A percentile compares a stretch with the other conserved stretches of the same genome.
phyloP scores from a whole-genome alignment of 768 basidiomycete species.

The Hypholoma fasciculare region DNA sequence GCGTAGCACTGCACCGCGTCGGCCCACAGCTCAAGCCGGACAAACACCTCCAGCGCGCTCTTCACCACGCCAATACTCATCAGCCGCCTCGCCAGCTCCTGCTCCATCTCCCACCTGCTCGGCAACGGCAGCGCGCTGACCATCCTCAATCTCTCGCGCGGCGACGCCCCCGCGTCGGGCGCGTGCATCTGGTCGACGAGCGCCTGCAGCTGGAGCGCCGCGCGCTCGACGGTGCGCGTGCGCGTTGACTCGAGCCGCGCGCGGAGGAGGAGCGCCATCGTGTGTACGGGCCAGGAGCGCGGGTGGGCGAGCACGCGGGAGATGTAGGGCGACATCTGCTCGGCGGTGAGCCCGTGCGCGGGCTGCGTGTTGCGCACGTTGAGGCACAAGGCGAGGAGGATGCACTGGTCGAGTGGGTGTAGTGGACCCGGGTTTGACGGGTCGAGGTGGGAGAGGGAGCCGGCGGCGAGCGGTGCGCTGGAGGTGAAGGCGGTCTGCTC shows the following conservation, averaged over 20 bases:
- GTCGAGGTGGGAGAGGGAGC: constrained; percentile 68
- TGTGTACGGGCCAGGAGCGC: constrained; percentile 94
- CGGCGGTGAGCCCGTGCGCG: constrained; percentile 83
- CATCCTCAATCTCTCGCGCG: constrained; percentile 70
- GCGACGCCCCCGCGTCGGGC: constrained; percentile 74
- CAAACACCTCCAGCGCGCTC: constrained; percentile 92
- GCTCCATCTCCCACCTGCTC: constrained; percentile 91
- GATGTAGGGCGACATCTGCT: constrained; percentile 94
- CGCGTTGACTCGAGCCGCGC: constrained; percentile 88
- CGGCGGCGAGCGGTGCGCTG: constrained; percentile 49
- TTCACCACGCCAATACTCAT: constrained; percentile 83
- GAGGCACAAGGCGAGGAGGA: constrained; percentile 88
- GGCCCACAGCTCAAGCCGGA: constrained; percentile 98
- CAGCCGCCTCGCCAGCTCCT: constrained; percentile 84
- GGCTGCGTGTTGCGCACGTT: constrained; percentile 91
- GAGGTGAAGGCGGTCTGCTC: constrained; percentile 93
- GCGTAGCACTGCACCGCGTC: constrained; percentile 90
- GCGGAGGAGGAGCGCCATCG: constrained; percentile 92
- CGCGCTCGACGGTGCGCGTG: constrained; percentile 91
- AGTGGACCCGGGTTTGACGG: constrained; percentile 84
- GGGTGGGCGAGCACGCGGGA: constrained; percentile 87
- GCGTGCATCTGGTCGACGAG: constrained; percentile 97
- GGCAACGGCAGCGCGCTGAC: constrained; percentile 84
- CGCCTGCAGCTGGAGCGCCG: constrained; percentile 90
- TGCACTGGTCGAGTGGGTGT: constrained; percentile 92